Base-by-base conservation (phyloP, 2,329 filamentous ascomycete genomes). In the Zasmidium citrigriseum region DNA sequence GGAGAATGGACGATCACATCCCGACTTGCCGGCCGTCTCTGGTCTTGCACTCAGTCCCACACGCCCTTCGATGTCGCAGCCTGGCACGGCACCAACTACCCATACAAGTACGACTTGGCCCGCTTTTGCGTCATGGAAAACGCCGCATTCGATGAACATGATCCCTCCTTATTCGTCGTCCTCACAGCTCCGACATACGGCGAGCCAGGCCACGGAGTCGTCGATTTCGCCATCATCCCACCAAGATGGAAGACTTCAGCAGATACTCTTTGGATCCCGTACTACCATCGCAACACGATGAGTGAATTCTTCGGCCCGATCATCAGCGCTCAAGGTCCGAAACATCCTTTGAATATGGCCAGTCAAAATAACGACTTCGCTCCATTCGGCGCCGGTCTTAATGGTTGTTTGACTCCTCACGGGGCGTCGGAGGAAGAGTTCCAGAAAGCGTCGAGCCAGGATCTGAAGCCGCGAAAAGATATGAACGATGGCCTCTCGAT, bases 151-250 rank as follows among this genome's bases (percentile, higher is more conserved):
- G 86, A 89, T 67, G 86, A 89, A 62, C 83, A 83, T 4, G 86
- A 89, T 63, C 86, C 86, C 0, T 83, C 80, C 4, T 82, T 88
- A 61, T 88, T 82, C 72, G 84, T 85, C 1, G 87, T 89, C 2
- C 78, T 89, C 18, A 83, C 86, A 1, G 86, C 84, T 2, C 83
- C 81, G n/a, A 47, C 57, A 1, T 47, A 59, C 41, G 83, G 83
- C 2, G 73, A 74, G 14, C 75, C 80, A 7, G 80, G 79, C 4
- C 82, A 81, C 0, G 78, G 82, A 0, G 75, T 87, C 2, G 86
- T 85, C 3, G 87, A 89, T 75, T 89, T 89, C 64, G 85, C 89
- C 64, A 84, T 88, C 72, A 88, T 89, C 73, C 85, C 86, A 7
- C 86, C 87, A 1, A 80, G 86, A 51, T 89, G 86, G 86, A 80